Conservation (phyloP, 805 yeast genomes). For the Kazachstania taianensis region DNA sequence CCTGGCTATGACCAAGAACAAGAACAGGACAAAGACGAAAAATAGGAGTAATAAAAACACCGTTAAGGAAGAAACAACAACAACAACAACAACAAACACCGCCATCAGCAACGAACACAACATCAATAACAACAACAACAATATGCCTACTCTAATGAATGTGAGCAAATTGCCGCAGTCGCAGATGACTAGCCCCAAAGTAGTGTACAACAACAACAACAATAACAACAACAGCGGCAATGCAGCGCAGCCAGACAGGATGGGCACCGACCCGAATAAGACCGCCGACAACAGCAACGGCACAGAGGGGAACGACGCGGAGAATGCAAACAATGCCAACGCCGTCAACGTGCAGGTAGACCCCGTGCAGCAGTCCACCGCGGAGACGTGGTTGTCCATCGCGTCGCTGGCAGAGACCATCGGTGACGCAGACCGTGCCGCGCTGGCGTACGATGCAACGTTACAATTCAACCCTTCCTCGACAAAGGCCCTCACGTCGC, state of each 20-base stretch:
- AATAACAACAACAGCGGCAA: background rate
- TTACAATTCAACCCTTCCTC: constrained; percentile 78
- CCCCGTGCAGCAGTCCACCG: constrained; percentile 43
- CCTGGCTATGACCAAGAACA: too few species aligned
- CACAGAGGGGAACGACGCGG: background rate
- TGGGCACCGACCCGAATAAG: background rate
- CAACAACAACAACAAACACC: background rate
- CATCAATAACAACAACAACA: constrained; percentile 1
- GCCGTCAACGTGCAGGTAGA: constrained; percentile 18
- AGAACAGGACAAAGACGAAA: too few species aligned
- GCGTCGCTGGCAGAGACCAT: constrained; percentile 84
- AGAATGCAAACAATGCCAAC: background rate
- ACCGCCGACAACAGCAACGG: constrained; percentile 1
- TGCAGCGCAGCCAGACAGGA: background rate
- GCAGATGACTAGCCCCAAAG: too few species aligned
- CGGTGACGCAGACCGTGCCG: constrained; percentile 83
- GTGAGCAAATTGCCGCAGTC: background rate
- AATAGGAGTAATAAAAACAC: too few species aligned
- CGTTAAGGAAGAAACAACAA: too few species aligned
- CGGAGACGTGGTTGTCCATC: constrained; percentile 81
- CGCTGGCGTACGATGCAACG: constrained; percentile 79
- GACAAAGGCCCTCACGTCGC: constrained; percentile 70
- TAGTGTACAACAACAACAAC: background rate
- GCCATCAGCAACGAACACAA: background rate
- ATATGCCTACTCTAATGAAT: too few species aligned